Evolutionary conservation across 1,139 yeast species (phyloP).

Genomic region (Candida sp.): DNA sequence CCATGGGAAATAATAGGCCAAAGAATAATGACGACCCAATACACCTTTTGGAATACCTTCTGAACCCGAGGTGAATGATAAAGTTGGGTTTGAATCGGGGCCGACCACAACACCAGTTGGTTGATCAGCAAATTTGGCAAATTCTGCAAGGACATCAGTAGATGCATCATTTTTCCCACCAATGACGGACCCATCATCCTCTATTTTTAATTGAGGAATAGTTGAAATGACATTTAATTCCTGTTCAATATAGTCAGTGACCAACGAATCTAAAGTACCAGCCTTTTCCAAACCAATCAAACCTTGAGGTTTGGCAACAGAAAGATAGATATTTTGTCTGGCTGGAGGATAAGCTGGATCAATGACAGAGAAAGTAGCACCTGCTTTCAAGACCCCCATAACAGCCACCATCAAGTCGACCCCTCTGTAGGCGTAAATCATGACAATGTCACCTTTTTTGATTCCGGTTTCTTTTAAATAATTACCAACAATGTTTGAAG

Average conservation of each 20-base stretch:
- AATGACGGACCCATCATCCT: conserved; percentile 68
- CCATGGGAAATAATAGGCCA: conserved; percentile 98
- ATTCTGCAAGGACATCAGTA: conserved; percentile 38
- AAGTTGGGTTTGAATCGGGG: conserved; percentile 96
- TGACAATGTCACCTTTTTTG: conserved; percentile 88
- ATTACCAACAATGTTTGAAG: conserved; percentile 94
- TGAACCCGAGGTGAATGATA: conserved; percentile 96
- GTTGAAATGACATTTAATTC: conserved; percentile 72
- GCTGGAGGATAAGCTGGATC: conserved; percentile 99
- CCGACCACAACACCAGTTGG: conserved; percentile 93
- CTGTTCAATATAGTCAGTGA: conserved; percentile 67
- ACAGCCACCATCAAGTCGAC: conserved; percentile 96
- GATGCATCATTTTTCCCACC: conserved; percentile 48
- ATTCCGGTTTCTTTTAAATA: conserved; percentile 80
- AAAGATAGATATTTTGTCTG: conserved; percentile 87
- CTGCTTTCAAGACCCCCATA: conserved; percentile 97
- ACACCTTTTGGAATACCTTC: conserved; percentile 99
- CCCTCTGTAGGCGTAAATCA: conserved; percentile 97
- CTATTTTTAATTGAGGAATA: conserved; percentile 73
- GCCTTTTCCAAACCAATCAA: conserved; percentile 89
- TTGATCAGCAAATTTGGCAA: conserved; percentile 42
- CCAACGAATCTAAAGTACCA: conserved; percentile 73
- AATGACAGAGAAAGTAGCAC: conserved; percentile 96
- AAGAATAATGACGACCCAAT: conserved; percentile 92
- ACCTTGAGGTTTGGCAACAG: conserved; percentile 92